Conservation (phyloP, 2,329 filamentous ascomycete genomes). For the Stagonosporopsis chrysanthemi region DNA sequence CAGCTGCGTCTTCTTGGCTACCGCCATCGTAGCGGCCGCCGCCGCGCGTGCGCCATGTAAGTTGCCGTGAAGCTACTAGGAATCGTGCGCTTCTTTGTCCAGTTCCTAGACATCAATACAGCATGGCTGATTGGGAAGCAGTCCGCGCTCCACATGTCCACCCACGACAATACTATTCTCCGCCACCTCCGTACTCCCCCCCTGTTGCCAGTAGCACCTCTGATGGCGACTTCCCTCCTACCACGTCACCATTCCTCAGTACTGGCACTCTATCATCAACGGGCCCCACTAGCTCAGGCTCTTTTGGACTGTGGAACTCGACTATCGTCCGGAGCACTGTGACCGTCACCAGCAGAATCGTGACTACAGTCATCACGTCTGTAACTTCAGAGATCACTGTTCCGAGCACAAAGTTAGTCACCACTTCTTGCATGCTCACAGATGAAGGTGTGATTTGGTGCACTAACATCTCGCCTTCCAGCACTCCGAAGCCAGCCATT, state of each 20-base stretch:
- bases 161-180: constrained; percentile 29
- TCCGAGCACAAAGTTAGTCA: constrained; percentile 22
- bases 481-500: constrained; percentile 8
- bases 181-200: constrained; percentile 26
- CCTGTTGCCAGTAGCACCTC: constrained; percentile 19
- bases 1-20: constrained; percentile 21
- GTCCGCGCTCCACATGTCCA: constrained; percentile 27
- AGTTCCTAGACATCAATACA: not conserved
- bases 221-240: constrained; percentile 5
- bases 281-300: no score
- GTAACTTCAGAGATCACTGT: not conserved
- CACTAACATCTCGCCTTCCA: constrained; percentile 14
- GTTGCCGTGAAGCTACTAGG: not conserved
- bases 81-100: not conserved
- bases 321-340: constrained; percentile 10
- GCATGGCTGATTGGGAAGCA: constrained; percentile 2
- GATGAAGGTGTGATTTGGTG: constrained; percentile 3
- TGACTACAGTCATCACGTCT: constrained; percentile 11
- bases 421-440: constrained; percentile 1
- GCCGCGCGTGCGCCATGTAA: constrained; percentile 29
- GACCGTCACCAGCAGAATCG: constrained; percentile 8
- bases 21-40: constrained; percentile 16
- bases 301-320: constrained; percentile 13
- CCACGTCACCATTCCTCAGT: constrained; percentile 9
- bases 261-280: constrained; percentile 3